Base-by-base conservation (phyloP, 148 eudicot species). In the Cornus suecica region DNA sequence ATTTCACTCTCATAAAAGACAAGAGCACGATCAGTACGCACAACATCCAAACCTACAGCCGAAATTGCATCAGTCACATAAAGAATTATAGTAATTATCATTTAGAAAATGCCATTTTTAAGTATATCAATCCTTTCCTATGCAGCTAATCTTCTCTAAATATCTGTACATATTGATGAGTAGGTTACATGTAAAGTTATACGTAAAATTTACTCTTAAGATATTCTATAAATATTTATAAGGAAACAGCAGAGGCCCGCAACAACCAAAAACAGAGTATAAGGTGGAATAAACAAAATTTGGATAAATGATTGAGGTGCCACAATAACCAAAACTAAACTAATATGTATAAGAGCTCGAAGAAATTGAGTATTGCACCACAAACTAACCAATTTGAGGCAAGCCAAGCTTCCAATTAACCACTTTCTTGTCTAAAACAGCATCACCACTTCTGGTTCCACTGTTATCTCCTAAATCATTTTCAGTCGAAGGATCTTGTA, bases 11-110 rank as follows among this genome's bases (percentile, higher is more conserved):
- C 96, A 78, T 94, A 94, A 77, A 87, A 94, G 23, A 82, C 84
- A 48, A 94, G 97, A 42, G 96, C 64, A 70, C 95, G 98, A 86
- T 94, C 97, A 3, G 97, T 94, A 45, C 97, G 95, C 56, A 87
- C 81, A 66, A 94, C 97, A 90, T 94, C 98, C 89, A 94, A 82
- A 79, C 97, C 98, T 92, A 75, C 78, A 81, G 30, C 58, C 72
- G 30, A 62, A 71, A 56, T 64, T 27, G 26, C 14, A 64, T 14
- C 2, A 26, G 27, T 24, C 41, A 52, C 10, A 45, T 31, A 7
- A 65, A 78, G 71, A 71, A 25, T 7, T 27, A 34, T 6, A 3
- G 25, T 11, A 61, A 41, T n/a, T n/a, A 34, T 61, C 29, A 42
- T 29, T 41, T 2, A 8, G 60, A 56, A 76, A 70, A 45, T 10